These are phyloP conservation scores for Tripterygium wilfordii DNA, from an alignment of 177 flowering plant species.

Conservation along the genomic window DNA sequence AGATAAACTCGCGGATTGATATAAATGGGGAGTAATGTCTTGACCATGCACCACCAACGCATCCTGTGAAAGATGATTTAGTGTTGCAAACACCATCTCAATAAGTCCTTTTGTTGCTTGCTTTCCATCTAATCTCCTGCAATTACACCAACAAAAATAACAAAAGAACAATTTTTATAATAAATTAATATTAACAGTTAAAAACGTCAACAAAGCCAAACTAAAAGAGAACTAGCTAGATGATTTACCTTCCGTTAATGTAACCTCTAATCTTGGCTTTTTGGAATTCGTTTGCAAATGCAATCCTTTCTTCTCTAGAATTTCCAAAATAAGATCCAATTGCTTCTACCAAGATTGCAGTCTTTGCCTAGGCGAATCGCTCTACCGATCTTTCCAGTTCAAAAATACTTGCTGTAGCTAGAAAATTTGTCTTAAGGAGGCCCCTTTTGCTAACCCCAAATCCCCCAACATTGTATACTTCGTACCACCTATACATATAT, in stretches of 20 bases:
- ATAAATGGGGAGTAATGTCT: slow-evolving; percentile 39
- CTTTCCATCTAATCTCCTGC: slow-evolving; percentile 22
- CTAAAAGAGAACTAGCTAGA: not conserved
- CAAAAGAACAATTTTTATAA: not conserved
- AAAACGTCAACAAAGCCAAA: not conserved
- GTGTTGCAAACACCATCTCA: slow-evolving; percentile 30
- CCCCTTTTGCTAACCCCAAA: slow-evolving; percentile 41
- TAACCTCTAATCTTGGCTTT: slow-evolving; percentile 3
- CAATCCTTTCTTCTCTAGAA: slow-evolving; percentile 18
- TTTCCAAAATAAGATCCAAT: slow-evolving; percentile 27
- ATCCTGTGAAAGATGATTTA: slow-evolving; percentile 52
- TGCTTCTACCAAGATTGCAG: slow-evolving; percentile 40
- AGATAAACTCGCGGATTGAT: slow-evolving; percentile 46
- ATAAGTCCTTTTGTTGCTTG: slow-evolving; percentile 25
- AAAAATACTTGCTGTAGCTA: slow-evolving; percentile 63
- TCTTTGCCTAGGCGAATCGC: slow-evolving; percentile 78
- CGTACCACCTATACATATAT: slow-evolving; percentile 60
- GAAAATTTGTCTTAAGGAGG: slow-evolving; percentile 43
- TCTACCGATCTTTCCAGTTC: slow-evolving; percentile 55
- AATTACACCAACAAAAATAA: not conserved
- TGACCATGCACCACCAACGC: slow-evolving; percentile 38
- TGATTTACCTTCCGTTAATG: slow-evolving; percentile 20
- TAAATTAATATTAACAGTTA: not conserved
- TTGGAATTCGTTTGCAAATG: slow-evolving; percentile 41
- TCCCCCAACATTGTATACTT: slow-evolving; percentile 28